Conservation (phyloP, 2,329 filamentous ascomycete genomes). For the Sporothrix humicola region DNA sequence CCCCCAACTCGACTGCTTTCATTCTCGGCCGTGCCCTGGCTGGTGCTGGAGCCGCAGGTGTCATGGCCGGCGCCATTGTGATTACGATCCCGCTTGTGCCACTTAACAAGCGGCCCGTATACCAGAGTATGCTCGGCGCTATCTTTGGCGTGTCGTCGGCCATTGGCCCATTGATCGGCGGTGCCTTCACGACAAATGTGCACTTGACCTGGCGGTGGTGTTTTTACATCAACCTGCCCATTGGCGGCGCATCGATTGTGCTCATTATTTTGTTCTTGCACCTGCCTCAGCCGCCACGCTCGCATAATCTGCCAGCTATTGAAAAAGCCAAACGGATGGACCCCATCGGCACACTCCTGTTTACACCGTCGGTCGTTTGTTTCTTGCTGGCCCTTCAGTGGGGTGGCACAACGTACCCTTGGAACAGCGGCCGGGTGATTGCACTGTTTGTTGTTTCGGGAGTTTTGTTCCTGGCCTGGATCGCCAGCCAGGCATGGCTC, state of each 20-base stretch:
- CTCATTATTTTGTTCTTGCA: slow-evolving; percentile 43
- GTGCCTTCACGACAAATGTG: slow-evolving; percentile 47
- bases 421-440: slow-evolving; percentile 45
- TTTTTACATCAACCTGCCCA: slow-evolving; percentile 50
- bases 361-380: slow-evolving; percentile 46
- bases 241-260: slow-evolving; percentile 45
- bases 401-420: slow-evolving; percentile 47
- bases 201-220: slow-evolving; percentile 48
- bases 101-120: slow-evolving; percentile 45
- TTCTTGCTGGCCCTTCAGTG: slow-evolving; percentile 54
- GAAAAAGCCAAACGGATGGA: slow-evolving; percentile 48
- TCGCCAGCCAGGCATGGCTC: slow-evolving; percentile 44
- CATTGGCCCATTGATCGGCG: slow-evolving; percentile 48
- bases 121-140: slow-evolving; percentile 47
- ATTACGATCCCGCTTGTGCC: slow-evolving; percentile 46
- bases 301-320: slow-evolving; percentile 29
- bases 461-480: slow-evolving; percentile 42
- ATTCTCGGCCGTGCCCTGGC: slow-evolving; percentile 52
- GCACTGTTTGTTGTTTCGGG: slow-evolving; percentile 42
- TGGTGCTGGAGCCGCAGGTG: slow-evolving; percentile 48
- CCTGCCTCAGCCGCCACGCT: slow-evolving; percentile 37
- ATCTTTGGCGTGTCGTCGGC: slow-evolving; percentile 47
- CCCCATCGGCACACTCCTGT: slow-evolving; percentile 37
- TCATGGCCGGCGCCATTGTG: slow-evolving; percentile 48
- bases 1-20: slow-evolving; percentile 49